Evolutionary conservation across 1,284 basidiomycete genomes (phyloP), one percentile per base, ranked within the genome.

Genomic region (Naganishia sp.): DNA sequence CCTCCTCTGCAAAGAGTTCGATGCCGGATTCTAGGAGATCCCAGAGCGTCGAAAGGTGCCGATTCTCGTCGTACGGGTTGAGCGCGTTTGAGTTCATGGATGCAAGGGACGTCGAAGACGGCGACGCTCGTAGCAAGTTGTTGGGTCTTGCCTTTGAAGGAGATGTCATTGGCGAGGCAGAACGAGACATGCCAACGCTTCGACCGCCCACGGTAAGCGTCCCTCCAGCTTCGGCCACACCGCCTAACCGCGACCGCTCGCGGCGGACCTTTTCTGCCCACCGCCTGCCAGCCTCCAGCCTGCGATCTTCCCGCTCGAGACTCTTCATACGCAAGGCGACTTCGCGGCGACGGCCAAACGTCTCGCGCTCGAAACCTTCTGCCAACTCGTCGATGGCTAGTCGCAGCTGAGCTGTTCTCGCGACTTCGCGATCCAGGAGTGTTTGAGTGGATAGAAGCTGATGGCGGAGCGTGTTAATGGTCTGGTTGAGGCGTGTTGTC

Each of bases 311-410:
- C 28, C 87, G 79, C 0, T 83, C 82, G 1, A 90, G 81, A 72
- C 90, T 82, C 10, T 85, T 84, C 6, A 94, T 83, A 6, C 90
- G 80, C 41, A 92, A 74, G 0, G 84, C 82, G 1, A 90, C 84
- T 74, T 94, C 91, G 52, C 89, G 80, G 23, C 91, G 81, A 13
- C 90, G 83, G 3, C 90, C 90, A 63, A 86, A 90, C 0, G 85
- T 82, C 75, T 92, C 91, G 28, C 88, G 85, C 25, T 86, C 83
- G 54, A 90, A 81, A 56, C 90, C 88, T 60, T 87, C 86, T 0
- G 86, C 86, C 2, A 91, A 81, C 63, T 90, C 88, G 71, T 92
- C 89, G 7, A 92, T 79, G 0, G 85, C 85, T 39, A 75, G 75
- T 6, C 87, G 84, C 15, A 92, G 78, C 28, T 83, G 84, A 23